phyloP scores from a whole-genome alignment of 495 filamentous ascomycete species.

The Podospora didyma region DNA sequence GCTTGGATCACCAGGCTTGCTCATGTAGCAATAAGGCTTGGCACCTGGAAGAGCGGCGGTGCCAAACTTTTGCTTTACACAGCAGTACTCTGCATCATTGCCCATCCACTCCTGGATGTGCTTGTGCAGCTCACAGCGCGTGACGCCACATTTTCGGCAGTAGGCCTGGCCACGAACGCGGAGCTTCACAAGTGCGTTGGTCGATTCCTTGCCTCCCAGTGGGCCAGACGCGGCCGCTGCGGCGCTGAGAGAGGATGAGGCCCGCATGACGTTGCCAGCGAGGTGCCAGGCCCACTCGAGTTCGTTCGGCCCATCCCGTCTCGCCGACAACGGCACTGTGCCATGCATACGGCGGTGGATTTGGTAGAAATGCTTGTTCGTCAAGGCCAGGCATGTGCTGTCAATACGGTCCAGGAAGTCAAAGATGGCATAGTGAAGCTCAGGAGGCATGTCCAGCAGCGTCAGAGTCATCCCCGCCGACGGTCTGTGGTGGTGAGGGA shows the following conservation, averaged over 20 bases:
- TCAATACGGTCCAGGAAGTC: constrained; percentile 54
- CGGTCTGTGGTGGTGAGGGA: constrained; percentile 36
- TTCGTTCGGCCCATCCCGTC: constrained; percentile 50
- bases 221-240: constrained; percentile 6
- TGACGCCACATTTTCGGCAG: constrained; percentile 49
- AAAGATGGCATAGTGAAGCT: constrained; percentile 54
- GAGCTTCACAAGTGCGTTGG: constrained; percentile 31
- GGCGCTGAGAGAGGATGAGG: constrained; percentile 9
- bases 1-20: constrained; percentile 42
- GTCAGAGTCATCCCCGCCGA: constrained; percentile 30
- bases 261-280: constrained; percentile 32
- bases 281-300: constrained; percentile 54
- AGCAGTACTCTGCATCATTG: constrained; percentile 45
- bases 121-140: constrained; percentile 50
- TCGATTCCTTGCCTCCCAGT: constrained; percentile 22
- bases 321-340: constrained; percentile 41
- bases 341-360: constrained; percentile 49
- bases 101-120: constrained; percentile 53
- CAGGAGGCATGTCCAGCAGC: constrained; percentile 49
- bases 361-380: constrained; percentile 46
- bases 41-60: constrained; percentile 31
- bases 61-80: constrained; percentile 47
- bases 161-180: constrained; percentile 43
- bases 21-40: constrained; percentile 42
- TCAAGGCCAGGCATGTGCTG: constrained; percentile 50